Conservation (phyloP, 345 rosid genomes). For the Leavenworthia alabamica region DNA sequence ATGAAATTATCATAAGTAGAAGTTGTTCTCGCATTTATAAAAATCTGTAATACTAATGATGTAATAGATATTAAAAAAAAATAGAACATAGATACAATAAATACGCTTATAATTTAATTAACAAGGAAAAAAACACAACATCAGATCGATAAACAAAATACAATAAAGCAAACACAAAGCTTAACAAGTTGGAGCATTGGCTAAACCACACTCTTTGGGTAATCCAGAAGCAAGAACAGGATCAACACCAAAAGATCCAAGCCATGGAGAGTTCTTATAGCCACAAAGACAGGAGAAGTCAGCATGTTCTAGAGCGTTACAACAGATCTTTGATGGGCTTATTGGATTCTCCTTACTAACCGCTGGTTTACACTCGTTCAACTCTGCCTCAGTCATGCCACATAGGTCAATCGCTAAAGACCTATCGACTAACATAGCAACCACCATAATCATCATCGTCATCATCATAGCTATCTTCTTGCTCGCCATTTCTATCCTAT, state of each 20-base stretch:
- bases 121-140: background rate
- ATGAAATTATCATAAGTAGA: too few species aligned
- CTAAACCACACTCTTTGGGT: constrained; percentile 23
- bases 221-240: constrained; percentile 53
- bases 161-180: background rate
- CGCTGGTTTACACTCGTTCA: constrained; percentile 52
- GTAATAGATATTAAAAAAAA: too few species aligned
- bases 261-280: constrained; percentile 41
- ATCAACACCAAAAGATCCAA: constrained; percentile 62
- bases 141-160: background rate
- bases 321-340: constrained; percentile 46
- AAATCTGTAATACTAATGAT: too few species aligned
- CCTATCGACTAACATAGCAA: background rate
- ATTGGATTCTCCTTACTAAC: constrained; percentile 48
- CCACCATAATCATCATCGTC: background rate
- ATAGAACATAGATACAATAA: too few species aligned
- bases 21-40: too few species aligned
- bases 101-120: background rate
- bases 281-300: constrained; percentile 58
- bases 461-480: background rate
- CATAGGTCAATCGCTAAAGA: constrained; percentile 39
- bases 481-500: constrained; percentile 10
- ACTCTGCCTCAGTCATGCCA: constrained; percentile 39
- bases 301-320: constrained; percentile 45
- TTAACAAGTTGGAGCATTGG: constrained; percentile 20